Conservation (phyloP, 345 rosid species). For the Arabidopsis thaliana region TAIR10.1 NC_003076.8:9553001-9553500, state of each 20-base stretch:
- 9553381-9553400: background rate
- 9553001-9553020: background rate
- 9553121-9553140: no score
- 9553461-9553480: constrained; percentile 25
- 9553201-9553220: background rate
- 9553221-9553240: no score
- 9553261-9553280: background rate
- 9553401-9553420: background rate
- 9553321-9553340: background rate
- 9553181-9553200: background rate
- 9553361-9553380: background rate
- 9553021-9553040: no score
- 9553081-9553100: background rate
- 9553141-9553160: no score
- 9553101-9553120: no score
- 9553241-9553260: background rate
- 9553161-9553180: background rate
- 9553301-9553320: background rate
- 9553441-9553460: constrained; percentile 22
- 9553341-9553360: constrained; percentile 1
- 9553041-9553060: no score
- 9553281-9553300: background rate
- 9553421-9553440: background rate
- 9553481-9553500: background rate
- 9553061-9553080: background rate